Evolutionary conservation across 257 asterid genomes (phyloP), one percentile per base, ranked within the genome.

Genomic region (Solanum lignicaule): DNA sequence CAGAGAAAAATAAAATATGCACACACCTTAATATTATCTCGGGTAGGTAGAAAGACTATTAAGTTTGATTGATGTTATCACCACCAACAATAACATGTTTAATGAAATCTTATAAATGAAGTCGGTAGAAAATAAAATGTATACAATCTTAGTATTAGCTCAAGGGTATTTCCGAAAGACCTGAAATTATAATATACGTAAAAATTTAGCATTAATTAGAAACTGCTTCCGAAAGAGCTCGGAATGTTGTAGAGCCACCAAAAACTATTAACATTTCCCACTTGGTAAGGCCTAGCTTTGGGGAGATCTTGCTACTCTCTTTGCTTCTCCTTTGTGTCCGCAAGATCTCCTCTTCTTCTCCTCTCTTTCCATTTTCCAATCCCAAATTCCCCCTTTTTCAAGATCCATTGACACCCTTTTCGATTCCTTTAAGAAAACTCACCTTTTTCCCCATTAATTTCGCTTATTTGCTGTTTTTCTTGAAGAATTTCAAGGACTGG

Each of bases 271-370:
- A 25, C 72, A 32, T 71, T 71, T 75, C 32, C 83, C 83, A 75
- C 55, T 75, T 75, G 83, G 11, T 5, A 36, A 75, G 52, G 83
- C 46, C 83, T 43, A 35, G 48, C 48, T 33, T 76, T 46, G 68
- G 41, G 85, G 18, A 43, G 84, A 46, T 81, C 41, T 46, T 81
- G 68, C 68, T 27, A 16, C 69, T 46, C 41, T 48, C 25, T 48
- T 18, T 9, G 36, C 65, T 31, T 41, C 46, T 41, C 62, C 62
- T 43, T 16, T 27, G 38, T 43, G 39, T 9, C 84, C 84, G 65
- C 84, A 79, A 15, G 66, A 79, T 79, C 85, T 79, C 82, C 35
- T 66, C 83, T 74, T 74, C 35, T 76, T n/a, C 83, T 76, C 11
- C 2, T 29, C 69, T 48, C 69, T 29, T 48, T 81, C 85, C 41